Base-by-base conservation (phyloP, 1,284 basidiomycete genomes). In the Schizopora paradoxa region DNA sequence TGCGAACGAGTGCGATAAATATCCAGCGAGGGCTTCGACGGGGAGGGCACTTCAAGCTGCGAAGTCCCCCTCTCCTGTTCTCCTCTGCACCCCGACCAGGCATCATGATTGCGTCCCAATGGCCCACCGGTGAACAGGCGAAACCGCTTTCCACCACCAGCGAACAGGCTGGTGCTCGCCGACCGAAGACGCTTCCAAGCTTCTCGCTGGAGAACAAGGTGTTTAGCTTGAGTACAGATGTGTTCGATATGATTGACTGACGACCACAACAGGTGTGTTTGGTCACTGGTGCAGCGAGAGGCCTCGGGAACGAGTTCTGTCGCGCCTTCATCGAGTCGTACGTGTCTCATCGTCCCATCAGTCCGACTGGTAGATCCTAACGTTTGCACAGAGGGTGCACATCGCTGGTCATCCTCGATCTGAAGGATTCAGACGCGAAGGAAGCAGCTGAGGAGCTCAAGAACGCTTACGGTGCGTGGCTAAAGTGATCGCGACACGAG, bases 211-310 rank as follows among this genome's bases (percentile, higher is more conserved):
- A 78, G 56, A 73, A 73, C 57, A 88, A 87, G 71, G 84, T 80
- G 31, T 47, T 57, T 57, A 38, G 16, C 41, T 23, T 35, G 7
- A 8, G n/a, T 34, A 25, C 5, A 35, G 6, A 31, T 23, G 11
- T 11, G n/a, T 23, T 29, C 22, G 25, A 31, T 28, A 10, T 16
- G 8, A 25, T 23, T 26, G 46, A 16, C 22, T 22, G 25, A 28
- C 36, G 7, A 32, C 19, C 47, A 10, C 35, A 29, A 37, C 51
- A 96, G 83, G 91, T 94, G 39, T 92, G 88, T 67, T 71, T 95
- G 55, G 82, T 98, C 45, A 98, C 94, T n/a, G 94, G 94, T 43
- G 95, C 86, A 43, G 94, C 91, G 13, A 77, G 89, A 57, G 94
- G 94, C 10, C 69, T 96, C 28, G 92, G 92, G 11, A 78, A 87